These are phyloP conservation scores for Auriculariales sp. DNA, from an alignment of 768 basidiomycete genomes.

Conservation along the genomic window DNA sequence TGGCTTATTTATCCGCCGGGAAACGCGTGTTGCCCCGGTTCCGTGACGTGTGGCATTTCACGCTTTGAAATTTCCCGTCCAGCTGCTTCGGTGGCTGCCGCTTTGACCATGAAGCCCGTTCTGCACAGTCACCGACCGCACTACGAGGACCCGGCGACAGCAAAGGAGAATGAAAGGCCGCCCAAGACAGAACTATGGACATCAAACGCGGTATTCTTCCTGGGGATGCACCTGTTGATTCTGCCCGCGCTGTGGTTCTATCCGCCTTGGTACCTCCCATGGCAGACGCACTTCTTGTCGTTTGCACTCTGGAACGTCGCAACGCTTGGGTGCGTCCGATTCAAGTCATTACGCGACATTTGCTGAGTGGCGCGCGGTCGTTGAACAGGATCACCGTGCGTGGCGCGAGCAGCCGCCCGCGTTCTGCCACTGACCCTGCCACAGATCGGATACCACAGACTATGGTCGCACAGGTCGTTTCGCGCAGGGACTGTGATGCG, in stretches of 20 bases:
- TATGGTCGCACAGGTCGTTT: slow-evolving; percentile 68
- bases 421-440: background rate
- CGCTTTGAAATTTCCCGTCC: too few relatives aligned
- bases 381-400: slow-evolving; percentile 1
- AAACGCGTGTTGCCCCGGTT: too few relatives aligned
- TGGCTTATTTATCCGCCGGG: too few relatives aligned
- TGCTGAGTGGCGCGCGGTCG: background rate
- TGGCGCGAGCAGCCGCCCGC: background rate
- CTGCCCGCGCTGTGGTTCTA: slow-evolving; percentile 33
- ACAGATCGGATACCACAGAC: slow-evolving; percentile 62
- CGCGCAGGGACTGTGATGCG: slow-evolving; percentile 41
- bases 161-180: too few relatives aligned
- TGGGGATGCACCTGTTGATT: slow-evolving; percentile 42
- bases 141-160: too few relatives aligned
- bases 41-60: too few relatives aligned
- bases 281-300: slow-evolving; percentile 34
- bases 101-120: too few relatives aligned
- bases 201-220: slow-evolving; percentile 44
- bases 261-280: slow-evolving; percentile 30
- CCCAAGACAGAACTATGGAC: slow-evolving; percentile 54
- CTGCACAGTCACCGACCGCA: too few relatives aligned
- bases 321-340: slow-evolving; percentile 43
- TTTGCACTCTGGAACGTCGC: slow-evolving; percentile 55
- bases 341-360: background rate
- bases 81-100: too few relatives aligned